Conservation (phyloP, 768 basidiomycete genomes). For the Russula vinacea region DNA sequence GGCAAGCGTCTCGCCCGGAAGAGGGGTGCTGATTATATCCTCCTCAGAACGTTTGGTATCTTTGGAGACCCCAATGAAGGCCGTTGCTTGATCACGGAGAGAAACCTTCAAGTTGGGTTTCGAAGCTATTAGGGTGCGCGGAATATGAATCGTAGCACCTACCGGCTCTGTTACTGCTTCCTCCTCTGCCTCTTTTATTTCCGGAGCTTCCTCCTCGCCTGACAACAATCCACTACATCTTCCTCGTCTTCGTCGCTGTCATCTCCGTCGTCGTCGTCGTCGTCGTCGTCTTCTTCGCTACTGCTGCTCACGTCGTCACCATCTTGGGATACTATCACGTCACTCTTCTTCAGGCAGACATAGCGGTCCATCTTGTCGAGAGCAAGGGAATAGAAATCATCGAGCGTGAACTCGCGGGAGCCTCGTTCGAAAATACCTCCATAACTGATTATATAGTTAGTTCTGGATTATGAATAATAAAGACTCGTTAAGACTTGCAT, state of each 20-base stretch:
- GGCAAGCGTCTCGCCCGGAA: conserved; percentile 80
- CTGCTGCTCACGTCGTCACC: conserved; percentile 62
- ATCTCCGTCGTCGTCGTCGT: conserved; percentile 54
- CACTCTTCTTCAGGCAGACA: conserved; percentile 66
- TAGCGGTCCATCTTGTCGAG: conserved; percentile 84
- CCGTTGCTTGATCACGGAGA: conserved; percentile 44
- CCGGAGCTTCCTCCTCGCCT: conserved; percentile 35
- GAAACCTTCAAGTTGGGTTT: conserved; percentile 34
- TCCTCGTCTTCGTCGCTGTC: conserved; percentile 41
- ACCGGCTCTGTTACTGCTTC: conserved; percentile 31
- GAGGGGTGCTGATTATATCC: conserved; percentile 72
- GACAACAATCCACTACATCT: conserved; percentile 35
- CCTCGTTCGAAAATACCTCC: conserved; percentile 87
- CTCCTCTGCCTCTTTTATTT: conserved; percentile 32
- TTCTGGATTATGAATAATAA: not conserved
- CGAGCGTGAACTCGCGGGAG: conserved; percentile 80
- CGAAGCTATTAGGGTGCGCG: not conserved
- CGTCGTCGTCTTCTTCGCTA: conserved; percentile 57
- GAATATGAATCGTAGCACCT: conserved; percentile 12
- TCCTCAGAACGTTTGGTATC: conserved; percentile 59
- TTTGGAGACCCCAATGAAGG: conserved; percentile 63
- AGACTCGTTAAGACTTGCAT: conserved; percentile 51
- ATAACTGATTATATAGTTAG: conserved; percentile 49
- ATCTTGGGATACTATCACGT: conserved; percentile 56
- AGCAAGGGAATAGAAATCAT: conserved; percentile 79